These are phyloP conservation scores for Suhomyces wounanorum DNA, from an alignment of 1,139 yeast genomes.

Conservation along the genomic window DNA sequence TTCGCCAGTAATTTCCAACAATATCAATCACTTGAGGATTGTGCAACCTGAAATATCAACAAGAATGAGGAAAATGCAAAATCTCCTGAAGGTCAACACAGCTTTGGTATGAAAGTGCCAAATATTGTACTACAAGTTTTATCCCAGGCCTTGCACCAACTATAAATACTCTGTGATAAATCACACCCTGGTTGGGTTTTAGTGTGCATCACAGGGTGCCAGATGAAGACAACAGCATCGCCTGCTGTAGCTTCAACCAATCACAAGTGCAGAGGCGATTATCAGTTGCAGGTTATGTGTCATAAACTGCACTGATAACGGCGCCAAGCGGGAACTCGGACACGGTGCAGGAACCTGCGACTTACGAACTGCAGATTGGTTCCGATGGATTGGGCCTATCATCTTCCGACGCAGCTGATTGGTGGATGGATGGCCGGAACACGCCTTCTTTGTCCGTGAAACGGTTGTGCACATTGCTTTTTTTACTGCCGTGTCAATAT, in stretches of 20 bases:
- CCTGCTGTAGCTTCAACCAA: background rate
- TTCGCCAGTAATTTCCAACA: background rate
- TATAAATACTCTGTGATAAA: slow-evolving; percentile 1
- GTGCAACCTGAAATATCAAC: background rate
- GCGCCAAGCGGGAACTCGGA: slow-evolving; percentile 1
- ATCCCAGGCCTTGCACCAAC: background rate
- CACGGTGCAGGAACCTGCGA: background rate
- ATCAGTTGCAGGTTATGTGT: slow-evolving; percentile 5
- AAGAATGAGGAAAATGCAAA: background rate
- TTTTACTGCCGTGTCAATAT: background rate
- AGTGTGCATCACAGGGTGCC: background rate
- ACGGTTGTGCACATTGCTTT: background rate
- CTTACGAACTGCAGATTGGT: background rate
- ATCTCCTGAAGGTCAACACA: background rate
- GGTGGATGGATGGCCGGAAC: background rate
- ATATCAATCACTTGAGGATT: background rate
- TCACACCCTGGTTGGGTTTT: slow-evolving; percentile 4
- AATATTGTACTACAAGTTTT: background rate
- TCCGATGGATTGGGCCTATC: background rate
- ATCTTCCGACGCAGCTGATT: background rate
- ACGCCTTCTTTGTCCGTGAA: background rate
- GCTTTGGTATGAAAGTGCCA: background rate
- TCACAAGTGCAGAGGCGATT: background rate
- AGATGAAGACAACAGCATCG: background rate
- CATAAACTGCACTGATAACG: slow-evolving; percentile 3